These are phyloP conservation scores for Fusarium virguliforme DNA, from an alignment of 2,329 filamentous ascomycete genomes.

Conservation along the genomic window DNA sequence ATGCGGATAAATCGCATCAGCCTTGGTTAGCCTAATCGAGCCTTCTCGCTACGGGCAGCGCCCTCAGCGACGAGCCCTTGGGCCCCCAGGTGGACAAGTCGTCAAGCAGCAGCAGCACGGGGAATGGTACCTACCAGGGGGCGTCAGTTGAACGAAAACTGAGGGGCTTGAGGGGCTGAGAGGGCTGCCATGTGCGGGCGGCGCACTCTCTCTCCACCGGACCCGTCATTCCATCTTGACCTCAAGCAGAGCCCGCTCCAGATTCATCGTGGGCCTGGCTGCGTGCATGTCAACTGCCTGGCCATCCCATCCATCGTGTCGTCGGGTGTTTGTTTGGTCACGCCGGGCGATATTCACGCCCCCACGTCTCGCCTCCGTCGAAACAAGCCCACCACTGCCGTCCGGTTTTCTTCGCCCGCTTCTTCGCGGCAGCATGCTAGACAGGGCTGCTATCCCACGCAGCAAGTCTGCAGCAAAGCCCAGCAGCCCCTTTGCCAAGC, in stretches of 20 bases:
- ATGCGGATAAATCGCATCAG: constrained; percentile 42
- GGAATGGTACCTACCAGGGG: constrained; percentile 32
- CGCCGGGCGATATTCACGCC: background rate
- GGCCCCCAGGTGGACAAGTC: constrained; percentile 28
- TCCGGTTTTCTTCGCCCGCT: constrained; percentile 30
- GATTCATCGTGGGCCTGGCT: constrained; percentile 12
- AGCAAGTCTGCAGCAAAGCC: constrained; percentile 35
- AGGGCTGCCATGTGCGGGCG: constrained; percentile 44
- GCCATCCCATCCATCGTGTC: background rate
- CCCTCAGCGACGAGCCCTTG: constrained; percentile 47
- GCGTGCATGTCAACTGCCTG: constrained; percentile 2
- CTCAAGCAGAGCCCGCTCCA: constrained; percentile 17
- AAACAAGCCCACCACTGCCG: constrained; percentile 16
- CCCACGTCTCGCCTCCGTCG: background rate
- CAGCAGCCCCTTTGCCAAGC: constrained; percentile 42
- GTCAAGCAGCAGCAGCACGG: constrained; percentile 30
- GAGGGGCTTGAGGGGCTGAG: constrained; percentile 27
- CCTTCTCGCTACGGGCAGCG: constrained; percentile 44
- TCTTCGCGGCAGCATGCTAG: constrained; percentile 25
- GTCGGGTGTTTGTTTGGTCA: constrained; percentile 9
- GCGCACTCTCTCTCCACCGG: constrained; percentile 38
- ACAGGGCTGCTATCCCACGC: constrained; percentile 29
- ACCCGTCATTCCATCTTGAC: constrained; percentile 36
- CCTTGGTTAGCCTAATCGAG: constrained; percentile 28
- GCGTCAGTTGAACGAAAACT: constrained; percentile 33